These are phyloP conservation scores for Mucor racemosus DNA, from an alignment of 371 early-diverging fungal species.

Conservation along the genomic window DNA sequence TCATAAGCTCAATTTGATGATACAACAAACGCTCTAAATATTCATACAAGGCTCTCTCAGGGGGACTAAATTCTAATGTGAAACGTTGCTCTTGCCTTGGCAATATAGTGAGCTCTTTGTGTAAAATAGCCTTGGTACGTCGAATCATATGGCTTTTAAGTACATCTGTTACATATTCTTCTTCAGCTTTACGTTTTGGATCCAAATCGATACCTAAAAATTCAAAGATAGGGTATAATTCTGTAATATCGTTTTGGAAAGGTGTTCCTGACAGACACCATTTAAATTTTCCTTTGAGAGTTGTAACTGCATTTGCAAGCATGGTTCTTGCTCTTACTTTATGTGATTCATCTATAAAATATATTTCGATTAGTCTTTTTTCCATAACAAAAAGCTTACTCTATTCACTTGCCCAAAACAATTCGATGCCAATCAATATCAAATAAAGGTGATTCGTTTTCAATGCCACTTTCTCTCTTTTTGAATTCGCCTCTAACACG, in stretches of 20 bases:
- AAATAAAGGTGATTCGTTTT: constrained; percentile 35
- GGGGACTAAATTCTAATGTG: constrained; percentile 35
- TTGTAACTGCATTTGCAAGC: constrained; percentile 32
- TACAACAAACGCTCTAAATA: constrained; percentile 47
- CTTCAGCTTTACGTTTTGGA: constrained; percentile 23
- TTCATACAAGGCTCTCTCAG: constrained; percentile 49
- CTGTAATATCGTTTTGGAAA: constrained; percentile 56
- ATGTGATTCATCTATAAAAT: constrained; percentile 85
- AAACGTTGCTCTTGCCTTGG: constrained; percentile 41
- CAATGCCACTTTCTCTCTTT: constrained; percentile 10
- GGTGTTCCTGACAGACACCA: constrained; percentile 91
- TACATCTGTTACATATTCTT: constrained; percentile 36
- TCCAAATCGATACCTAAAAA: constrained; percentile 36
- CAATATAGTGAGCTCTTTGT: constrained; percentile 31
- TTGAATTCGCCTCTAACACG: constrained; percentile 39
- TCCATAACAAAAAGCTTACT: neutral
- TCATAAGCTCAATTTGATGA: constrained; percentile 20
- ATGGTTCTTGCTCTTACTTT: constrained; percentile 53
- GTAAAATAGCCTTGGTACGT: constrained; percentile 33
- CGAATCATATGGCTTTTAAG: constrained; percentile 46
- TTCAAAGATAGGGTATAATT: constrained; percentile 44
- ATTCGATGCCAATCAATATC: constrained; percentile 56
- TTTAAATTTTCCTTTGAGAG: constrained; percentile 48
- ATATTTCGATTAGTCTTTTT: neutral
- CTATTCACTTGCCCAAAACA: constrained; percentile 34